Percentiles rank a stretch among this genome's conserved stretches.
phyloP scores from a whole-genome alignment of 495 filamentous ascomycete genomes.

The Aspergillus bertholletiae region DNA sequence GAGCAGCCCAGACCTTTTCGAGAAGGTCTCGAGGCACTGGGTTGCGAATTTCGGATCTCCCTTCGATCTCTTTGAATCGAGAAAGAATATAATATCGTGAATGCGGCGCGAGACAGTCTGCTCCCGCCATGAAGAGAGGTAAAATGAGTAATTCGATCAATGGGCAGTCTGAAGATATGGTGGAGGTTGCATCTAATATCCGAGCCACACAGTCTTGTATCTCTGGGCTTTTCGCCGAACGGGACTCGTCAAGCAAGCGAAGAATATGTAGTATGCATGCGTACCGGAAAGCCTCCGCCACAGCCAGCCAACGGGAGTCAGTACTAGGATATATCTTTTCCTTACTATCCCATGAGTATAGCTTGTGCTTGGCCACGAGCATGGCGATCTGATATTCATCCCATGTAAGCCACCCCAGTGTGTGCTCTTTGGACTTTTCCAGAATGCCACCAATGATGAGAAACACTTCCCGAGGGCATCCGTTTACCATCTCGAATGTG shows the following conservation, averaged over 20 bases:
- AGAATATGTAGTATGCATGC: conserved; percentile 34
- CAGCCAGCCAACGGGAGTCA: conserved; percentile 26
- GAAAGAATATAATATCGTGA: conserved; percentile 33
- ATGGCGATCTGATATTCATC: conserved; percentile 20
- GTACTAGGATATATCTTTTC: conserved; percentile 24
- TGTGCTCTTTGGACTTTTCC: conserved; percentile 31
- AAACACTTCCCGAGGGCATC: conserved; percentile 32
- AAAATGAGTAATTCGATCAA: conserved; percentile 31
- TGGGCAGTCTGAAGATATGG: conserved; percentile 23
- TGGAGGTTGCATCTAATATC: conserved; percentile 29
- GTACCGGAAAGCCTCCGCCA: conserved; percentile 31
- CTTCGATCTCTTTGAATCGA: conserved; percentile 26
- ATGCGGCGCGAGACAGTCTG: conserved; percentile 28
- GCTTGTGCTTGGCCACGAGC: conserved; percentile 16
- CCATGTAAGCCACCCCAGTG: conserved; percentile 15
- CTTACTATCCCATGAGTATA: conserved; percentile 27
- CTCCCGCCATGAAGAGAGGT: conserved; percentile 37
- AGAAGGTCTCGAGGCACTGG: conserved; percentile 23
- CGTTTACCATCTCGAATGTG: conserved; percentile 36
- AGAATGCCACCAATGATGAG: conserved; percentile 31
- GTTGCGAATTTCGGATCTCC: conserved; percentile 30
- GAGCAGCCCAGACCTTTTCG: conserved; percentile 31
- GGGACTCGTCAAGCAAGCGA: conserved; percentile 26
- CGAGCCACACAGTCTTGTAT: conserved; percentile 30
- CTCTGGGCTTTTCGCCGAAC: conserved; percentile 19